A percentile compares a stretch with the other conserved stretches of the same genome.
These are phyloP conservation scores for Pythium aquatile DNA, from an alignment of 352 stramenopile species.

Conservation along the genomic window DNA sequence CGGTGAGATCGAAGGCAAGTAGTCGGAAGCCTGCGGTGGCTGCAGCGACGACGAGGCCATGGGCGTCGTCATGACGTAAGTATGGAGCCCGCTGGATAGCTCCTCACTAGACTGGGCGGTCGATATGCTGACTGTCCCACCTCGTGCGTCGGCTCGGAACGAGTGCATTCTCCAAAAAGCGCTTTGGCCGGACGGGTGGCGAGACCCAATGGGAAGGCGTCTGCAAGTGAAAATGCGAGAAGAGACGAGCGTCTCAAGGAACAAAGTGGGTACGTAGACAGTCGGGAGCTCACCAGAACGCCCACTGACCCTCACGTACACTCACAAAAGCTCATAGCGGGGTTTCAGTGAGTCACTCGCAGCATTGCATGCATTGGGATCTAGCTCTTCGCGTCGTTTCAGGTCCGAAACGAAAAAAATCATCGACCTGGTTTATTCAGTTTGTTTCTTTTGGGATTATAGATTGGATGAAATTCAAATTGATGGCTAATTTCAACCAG, in stretches of 20 bases:
- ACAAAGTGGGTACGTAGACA: background rate
- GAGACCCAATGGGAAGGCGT: constrained; percentile 6
- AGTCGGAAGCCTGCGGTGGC: constrained; percentile 13
- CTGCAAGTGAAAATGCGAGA: constrained; percentile 9
- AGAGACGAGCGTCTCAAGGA: constrained; percentile 2
- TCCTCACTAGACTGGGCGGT: background rate
- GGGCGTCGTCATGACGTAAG: constrained; percentile 12
- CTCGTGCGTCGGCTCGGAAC: constrained; percentile 5
- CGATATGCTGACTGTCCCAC: background rate
- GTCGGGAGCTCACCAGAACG: background rate
- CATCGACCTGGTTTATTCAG: background rate
- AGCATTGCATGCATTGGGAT: background rate
- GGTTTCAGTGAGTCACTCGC: no score
- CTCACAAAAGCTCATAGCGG: no score
- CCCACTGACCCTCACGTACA: background rate
- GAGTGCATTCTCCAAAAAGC: background rate
- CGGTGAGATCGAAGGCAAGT: constrained; percentile 57
- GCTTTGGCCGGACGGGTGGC: background rate
- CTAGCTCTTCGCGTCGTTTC: constrained; percentile 18
- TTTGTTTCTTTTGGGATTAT: background rate
- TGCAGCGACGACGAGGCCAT: constrained; percentile 17
- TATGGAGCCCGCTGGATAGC: background rate
- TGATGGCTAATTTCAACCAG: constrained; percentile 3
- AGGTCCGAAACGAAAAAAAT: background rate
- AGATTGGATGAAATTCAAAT: constrained; percentile 11